Conservation (phyloP, 2,329 filamentous ascomycete species). For the Botryotinia globosa region DNA sequence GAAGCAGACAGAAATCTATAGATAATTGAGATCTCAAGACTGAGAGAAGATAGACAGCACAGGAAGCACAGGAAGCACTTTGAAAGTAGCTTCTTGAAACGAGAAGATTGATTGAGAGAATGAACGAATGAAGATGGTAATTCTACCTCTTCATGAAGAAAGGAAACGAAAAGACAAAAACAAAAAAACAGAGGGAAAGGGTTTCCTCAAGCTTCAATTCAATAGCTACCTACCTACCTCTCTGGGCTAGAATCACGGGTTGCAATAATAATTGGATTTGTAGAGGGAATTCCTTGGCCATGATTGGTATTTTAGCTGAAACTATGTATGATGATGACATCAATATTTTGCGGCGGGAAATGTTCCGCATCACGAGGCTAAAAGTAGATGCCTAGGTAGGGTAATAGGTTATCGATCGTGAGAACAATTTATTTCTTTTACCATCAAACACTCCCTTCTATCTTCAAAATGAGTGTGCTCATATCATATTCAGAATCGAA, state of each 20-base stretch:
- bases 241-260: not conserved
- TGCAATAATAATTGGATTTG: not conserved
- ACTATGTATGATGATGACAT: constrained; percentile 2
- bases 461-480: not conserved
- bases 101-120: not conserved
- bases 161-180: not conserved
- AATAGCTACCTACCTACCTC: not conserved
- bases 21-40: not conserved
- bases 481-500: not conserved
- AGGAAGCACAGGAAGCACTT: not conserved
- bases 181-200: not conserved
- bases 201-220: not conserved
- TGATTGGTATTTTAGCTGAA: not conserved
- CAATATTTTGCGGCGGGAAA: not conserved
- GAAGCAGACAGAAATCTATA: not conserved
- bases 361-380: not conserved
- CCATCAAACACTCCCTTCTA: not conserved
- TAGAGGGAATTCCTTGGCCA: not conserved
- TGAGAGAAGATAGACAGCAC: not conserved
- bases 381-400: too few species aligned
- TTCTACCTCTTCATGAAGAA: not conserved
- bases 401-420: not conserved
- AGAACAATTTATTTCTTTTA: not conserved
- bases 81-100: not conserved
- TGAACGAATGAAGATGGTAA: not conserved